Evolutionary conservation across 2,329 filamentous ascomycete genomes (phyloP).

Genomic region (Paraphoma chrysanthemicola): DNA sequence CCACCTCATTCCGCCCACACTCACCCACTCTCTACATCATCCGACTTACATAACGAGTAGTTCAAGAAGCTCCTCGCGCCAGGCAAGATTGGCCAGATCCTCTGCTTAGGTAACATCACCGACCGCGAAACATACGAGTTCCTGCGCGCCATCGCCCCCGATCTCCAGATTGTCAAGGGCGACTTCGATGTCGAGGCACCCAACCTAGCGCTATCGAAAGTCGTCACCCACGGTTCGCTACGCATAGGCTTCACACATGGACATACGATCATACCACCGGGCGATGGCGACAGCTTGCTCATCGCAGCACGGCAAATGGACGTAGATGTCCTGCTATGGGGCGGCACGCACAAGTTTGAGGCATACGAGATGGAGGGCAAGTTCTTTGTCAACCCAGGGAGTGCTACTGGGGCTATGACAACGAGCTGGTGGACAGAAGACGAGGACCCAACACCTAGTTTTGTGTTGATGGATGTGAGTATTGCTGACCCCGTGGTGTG

Average conservation of each 20-base stretch:
- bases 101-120: constrained; percentile 66
- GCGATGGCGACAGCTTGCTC: constrained; percentile 70
- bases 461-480: constrained; percentile 97
- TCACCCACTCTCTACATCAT: too few relatives aligned
- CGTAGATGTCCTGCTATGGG: constrained; percentile 73
- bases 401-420: constrained; percentile 70
- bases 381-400: constrained; percentile 75
- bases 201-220: constrained; percentile 69
- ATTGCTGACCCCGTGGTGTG: neutral
- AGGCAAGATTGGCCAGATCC: constrained; percentile 65
- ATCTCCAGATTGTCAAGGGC: constrained; percentile 73
- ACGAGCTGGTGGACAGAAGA: constrained; percentile 64
- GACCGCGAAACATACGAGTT: constrained; percentile 64
- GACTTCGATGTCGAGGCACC: constrained; percentile 74
- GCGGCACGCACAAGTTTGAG: constrained; percentile 73
- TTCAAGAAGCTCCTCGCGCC: constrained; percentile 65
- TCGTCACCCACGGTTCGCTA: constrained; percentile 72
- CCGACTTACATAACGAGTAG: constrained; percentile 25
- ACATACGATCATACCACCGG: constrained; percentile 73
- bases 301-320: constrained; percentile 76
- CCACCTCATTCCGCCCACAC: neutral
- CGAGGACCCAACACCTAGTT: constrained; percentile 81
- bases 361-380: constrained; percentile 76
- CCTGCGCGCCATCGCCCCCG: constrained; percentile 62
- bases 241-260: constrained; percentile 75